These are phyloP conservation scores for Chernovozyma sophiae-reginae DNA, from an alignment of 1,139 yeast genomes.

Conservation along the genomic window DNA sequence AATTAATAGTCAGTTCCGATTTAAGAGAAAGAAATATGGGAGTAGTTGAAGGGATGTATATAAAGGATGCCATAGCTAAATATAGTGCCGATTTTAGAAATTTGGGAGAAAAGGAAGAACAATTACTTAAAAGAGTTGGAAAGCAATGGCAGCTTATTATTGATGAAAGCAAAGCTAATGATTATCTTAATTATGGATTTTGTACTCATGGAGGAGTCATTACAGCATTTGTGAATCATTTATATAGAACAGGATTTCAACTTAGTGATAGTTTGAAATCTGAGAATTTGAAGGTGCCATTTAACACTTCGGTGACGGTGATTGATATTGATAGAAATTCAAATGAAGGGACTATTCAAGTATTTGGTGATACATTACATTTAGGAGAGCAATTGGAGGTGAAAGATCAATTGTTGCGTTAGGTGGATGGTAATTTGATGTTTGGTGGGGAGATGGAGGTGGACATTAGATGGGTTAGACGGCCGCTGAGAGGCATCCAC, in stretches of 20 bases:
- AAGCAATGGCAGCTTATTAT: slow-evolving; percentile 45
- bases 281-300: slow-evolving; percentile 56
- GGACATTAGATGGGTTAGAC: too few relatives aligned
- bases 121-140: slow-evolving; percentile 48
- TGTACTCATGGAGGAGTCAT: slow-evolving; percentile 90
- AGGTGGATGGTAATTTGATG: too few relatives aligned
- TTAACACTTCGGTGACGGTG: slow-evolving; percentile 68
- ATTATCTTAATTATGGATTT: slow-evolving; percentile 49
- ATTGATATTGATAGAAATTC: slow-evolving; percentile 46
- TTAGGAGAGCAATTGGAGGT: slow-evolving; percentile 56
- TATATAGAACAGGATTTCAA: slow-evolving; percentile 33
- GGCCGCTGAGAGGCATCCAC: too few relatives aligned
- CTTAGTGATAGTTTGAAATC: slow-evolving; percentile 32
- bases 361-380: slow-evolving; percentile 61
- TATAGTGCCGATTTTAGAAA: slow-evolving; percentile 36
- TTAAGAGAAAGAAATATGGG: slow-evolving; percentile 85
- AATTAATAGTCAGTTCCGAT: slow-evolving; percentile 25
- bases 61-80: slow-evolving; percentile 56
- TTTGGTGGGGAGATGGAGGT: too few relatives aligned
- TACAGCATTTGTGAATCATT: slow-evolving; percentile 50
- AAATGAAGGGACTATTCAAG: slow-evolving; percentile 39
- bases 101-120: slow-evolving; percentile 51
- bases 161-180: slow-evolving; percentile 27
- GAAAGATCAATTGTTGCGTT: slow-evolving; percentile 42
- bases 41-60: slow-evolving; percentile 62